phyloP scores from a whole-genome alignment of 106 monocot genomes.

The Phalaenopsis aphrodite region DNA sequence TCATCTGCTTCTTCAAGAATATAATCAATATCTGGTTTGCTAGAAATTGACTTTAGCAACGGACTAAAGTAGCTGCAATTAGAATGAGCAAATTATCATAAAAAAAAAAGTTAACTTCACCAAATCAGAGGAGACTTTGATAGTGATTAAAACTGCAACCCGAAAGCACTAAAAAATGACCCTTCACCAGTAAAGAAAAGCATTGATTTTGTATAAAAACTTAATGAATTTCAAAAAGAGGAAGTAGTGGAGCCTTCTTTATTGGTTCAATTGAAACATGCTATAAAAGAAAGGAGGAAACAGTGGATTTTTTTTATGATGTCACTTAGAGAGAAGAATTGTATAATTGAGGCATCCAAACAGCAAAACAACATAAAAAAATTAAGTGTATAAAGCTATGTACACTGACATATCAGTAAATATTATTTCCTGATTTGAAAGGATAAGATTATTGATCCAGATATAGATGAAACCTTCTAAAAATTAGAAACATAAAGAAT shows the following conservation, averaged over 20 bases:
- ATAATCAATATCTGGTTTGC: constrained; percentile 49
- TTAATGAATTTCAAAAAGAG: not conserved
- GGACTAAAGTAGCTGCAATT: constrained; percentile 90
- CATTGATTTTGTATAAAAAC: not conserved
- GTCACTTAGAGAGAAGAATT: not conserved
- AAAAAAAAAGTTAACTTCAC: not conserved
- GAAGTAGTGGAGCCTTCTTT: not conserved
- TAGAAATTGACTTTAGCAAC: constrained; percentile 75
- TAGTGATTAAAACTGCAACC: too few relatives aligned
- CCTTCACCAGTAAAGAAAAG: not conserved
- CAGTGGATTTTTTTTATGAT: not conserved
- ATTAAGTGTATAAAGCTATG: not conserved
- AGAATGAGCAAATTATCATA: not conserved
- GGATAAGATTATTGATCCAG: not conserved
- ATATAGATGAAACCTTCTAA: not conserved
- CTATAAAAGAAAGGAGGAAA: not conserved
- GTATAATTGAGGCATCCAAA: not conserved
- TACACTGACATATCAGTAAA: not conserved
- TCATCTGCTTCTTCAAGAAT: constrained; percentile 39
- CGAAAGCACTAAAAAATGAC: not conserved
- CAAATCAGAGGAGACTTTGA: not conserved
- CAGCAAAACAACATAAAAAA: not conserved
- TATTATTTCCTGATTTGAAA: not conserved
- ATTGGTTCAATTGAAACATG: not conserved
- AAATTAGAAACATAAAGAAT: not conserved